Base-by-base conservation (phyloP, 2,329 filamentous ascomycete species). In the Rhynchosporium graminicola region DNA sequence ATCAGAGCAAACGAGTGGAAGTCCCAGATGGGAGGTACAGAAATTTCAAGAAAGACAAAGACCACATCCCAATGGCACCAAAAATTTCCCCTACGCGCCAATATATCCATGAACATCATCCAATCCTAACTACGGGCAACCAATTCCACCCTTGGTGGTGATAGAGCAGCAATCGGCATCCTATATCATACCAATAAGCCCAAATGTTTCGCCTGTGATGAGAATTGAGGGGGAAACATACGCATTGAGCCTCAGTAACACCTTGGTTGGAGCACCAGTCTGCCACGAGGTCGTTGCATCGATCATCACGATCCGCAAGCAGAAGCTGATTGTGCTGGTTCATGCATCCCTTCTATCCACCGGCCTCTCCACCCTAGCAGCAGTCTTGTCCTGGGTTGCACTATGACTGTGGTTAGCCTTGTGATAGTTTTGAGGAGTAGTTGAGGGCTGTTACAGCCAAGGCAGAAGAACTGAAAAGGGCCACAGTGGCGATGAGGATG, bases 261-360 rank as follows among this genome's bases (percentile, higher is more conserved):
- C 43, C 43, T 45, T 20, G 43, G 43, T 45, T 45, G 43, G 43
- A 45, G 43, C 43, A 45, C 43, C 43, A 45, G 43, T 45, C 43
- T 20, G 43, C 13, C 13, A n/a, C n/a, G 8, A 45, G 43, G 13
- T 45, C 13, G 13, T 45, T 7, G 43, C 43, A 45, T 7, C 43
- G 43, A 20, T 2, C 43, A 45, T 45, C 43, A 45, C 13, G 13
- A 45, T 45, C 43, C 13, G n/a, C 43, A 15, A n/a, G 15, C 13
- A 45, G n/a, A 7, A 45, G 13, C 2, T 45, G 3, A 4, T 20
- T 20, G 43, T 45, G 43, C 43, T 45, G 43, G 15, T 45, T 45
- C 43, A 45, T 45, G 15, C 43, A 45, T 6, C 43, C 43, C 20
- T 45, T 45, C 43, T n/a, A 45, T 20, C 43, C 43, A 20, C 43